Evolutionary conservation across 208 protist species (phyloP), one percentile per base, ranked within the genome.

Genomic region (Trypanosoma avium): DNA sequence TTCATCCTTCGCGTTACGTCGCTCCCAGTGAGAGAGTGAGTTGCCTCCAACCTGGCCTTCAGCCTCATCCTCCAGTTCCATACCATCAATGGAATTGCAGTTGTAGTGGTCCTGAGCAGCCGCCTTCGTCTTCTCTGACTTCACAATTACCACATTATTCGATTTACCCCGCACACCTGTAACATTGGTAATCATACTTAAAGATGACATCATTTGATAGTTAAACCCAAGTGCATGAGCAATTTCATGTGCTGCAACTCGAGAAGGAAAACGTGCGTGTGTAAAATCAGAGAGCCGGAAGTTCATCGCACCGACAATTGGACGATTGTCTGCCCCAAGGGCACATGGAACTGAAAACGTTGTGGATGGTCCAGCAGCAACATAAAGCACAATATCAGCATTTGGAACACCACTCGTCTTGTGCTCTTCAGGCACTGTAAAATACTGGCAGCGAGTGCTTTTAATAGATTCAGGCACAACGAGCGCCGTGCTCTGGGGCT

Each of bases 171-270:
- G 70, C 15, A 64, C 2, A 21, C 9, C 30, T 22, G 3, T 9
- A 13, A 57, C 47, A 2, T 45, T 40, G 21, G 0, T 26, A 10
- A 67, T 15, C 63, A 71, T 70, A 5, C 24, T 13, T 12, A 29
- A 36, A 5, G 12, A 7, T 22, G 6, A 13, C 32, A 61, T 47
- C 6, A 21, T 1, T 21, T 33, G n/a, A 6, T 33, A 47, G 55
- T 27, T 61, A 26, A 36, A 26, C 13, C 88, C 93, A 19, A 97
- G 64, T 27, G 87, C 78, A 75, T 95, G 88, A 8, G 83, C 60
- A 0, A 94, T 53, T 15, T 42, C 36, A 9, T 42, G 36, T 75
- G 94, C 90, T 59, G 94, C 89, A 9, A 73, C 52, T 12, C 86
- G 49, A 13, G 45, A 46, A 27, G 67, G 70, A 6, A 73, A 56